Evolutionary conservation across 2,329 filamentous ascomycete species (phyloP).

Genomic region (Thermomyces lanuginosus): DNA sequence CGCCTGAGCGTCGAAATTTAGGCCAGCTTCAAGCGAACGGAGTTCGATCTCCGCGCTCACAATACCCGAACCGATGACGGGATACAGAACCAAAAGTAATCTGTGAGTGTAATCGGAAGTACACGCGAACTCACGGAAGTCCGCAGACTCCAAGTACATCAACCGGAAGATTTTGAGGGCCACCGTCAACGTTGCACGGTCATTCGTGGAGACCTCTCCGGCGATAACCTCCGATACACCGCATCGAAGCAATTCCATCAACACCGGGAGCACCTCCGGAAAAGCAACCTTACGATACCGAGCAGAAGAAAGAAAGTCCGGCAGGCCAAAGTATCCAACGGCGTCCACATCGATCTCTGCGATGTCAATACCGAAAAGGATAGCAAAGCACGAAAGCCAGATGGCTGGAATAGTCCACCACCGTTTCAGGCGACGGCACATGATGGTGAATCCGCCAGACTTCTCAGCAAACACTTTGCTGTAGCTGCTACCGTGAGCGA

Average conservation of each 20-base stretch:
- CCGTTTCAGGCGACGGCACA: constrained; percentile 62
- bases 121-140: constrained; percentile 69
- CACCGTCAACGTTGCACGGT: constrained; percentile 53
- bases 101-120: constrained; percentile 68
- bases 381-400: constrained; percentile 77
- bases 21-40: constrained; percentile 61
- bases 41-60: constrained; percentile 74
- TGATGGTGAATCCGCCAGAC: constrained; percentile 72
- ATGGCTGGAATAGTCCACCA: constrained; percentile 79
- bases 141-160: constrained; percentile 56
- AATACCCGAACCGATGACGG: constrained; percentile 70
- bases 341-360: constrained; percentile 56
- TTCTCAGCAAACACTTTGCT: constrained; percentile 73
- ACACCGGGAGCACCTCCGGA: constrained; percentile 61
- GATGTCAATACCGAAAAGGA: constrained; percentile 73
- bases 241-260: constrained; percentile 74
- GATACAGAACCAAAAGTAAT: constrained; percentile 66
- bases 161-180: constrained; percentile 66
- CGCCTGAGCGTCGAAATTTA: constrained; percentile 74
- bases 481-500: constrained; percentile 67
- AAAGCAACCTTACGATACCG: constrained; percentile 51
- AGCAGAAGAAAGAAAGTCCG: constrained; percentile 49
- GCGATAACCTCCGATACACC: constrained; percentile 53
- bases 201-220: constrained; percentile 41
- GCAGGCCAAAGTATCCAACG: constrained; percentile 57